Evolutionary conservation across 2,329 filamentous ascomycete genomes (phyloP).

Genomic region (Xylaria sp.): DNA sequence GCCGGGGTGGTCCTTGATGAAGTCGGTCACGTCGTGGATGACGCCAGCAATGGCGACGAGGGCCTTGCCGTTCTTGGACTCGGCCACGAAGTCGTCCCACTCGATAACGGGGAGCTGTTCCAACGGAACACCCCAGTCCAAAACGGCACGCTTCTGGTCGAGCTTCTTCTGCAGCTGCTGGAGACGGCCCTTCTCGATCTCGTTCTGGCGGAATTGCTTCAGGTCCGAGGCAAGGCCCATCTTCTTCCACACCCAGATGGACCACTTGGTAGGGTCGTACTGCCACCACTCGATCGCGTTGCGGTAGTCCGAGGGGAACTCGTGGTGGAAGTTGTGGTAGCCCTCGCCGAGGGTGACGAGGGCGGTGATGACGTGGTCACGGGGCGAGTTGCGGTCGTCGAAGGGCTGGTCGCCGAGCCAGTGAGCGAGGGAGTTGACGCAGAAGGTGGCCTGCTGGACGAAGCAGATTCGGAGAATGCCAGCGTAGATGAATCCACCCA

Average conservation of each 20-base stretch:
- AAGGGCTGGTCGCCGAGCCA: slow-evolving; percentile 67
- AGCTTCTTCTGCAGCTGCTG: slow-evolving; percentile 72
- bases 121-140: slow-evolving; percentile 68
- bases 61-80: slow-evolving; percentile 64
- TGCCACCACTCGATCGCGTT: slow-evolving; percentile 72
- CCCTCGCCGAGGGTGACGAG: slow-evolving; percentile 69
- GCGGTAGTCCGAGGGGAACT: slow-evolving; percentile 72
- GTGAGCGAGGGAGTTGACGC: slow-evolving; percentile 56
- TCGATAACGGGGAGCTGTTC: slow-evolving; percentile 45
- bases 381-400: slow-evolving; percentile 70
- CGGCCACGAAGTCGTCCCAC: slow-evolving; percentile 68
- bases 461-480: slow-evolving; percentile 56
- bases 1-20: slow-evolving; percentile 70
- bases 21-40: slow-evolving; percentile 66
- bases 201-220: slow-evolving; percentile 68
- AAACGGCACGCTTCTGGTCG: slow-evolving; percentile 62
- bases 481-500: slow-evolving; percentile 53
- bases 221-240: slow-evolving; percentile 68
- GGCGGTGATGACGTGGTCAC: slow-evolving; percentile 69
- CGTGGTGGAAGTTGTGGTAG: slow-evolving; percentile 76
- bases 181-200: slow-evolving; percentile 69
- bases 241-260: slow-evolving; percentile 69
- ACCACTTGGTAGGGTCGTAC: slow-evolving; percentile 73
- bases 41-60: slow-evolving; percentile 65
- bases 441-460: slow-evolving; percentile 57